Base-by-base conservation (phyloP, 1,284 basidiomycete species). In the Cryptococcus jaspeensis region DNA sequence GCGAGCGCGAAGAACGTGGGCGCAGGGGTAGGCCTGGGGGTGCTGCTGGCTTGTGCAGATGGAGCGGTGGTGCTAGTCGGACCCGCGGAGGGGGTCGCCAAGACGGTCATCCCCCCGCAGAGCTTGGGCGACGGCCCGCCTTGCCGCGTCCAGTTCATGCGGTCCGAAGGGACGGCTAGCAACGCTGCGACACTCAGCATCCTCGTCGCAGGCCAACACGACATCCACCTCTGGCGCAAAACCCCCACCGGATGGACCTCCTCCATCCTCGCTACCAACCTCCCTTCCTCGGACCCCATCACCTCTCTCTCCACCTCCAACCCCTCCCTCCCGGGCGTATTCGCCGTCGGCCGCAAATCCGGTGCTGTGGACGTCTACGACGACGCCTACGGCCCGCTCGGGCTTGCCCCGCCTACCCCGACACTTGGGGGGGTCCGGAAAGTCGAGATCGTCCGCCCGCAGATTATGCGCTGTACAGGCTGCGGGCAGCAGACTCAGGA, bases 301-400 rank as follows among this genome's bases (percentile, higher is more conserved):
- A 58, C 62, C 5, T 28, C 62, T 3, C 55, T 64, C 43, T 56
- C 50, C 9, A 39, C 18, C 15, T 40, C 48, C 4, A 38, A 52
- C 32, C 20, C 55, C 18, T 43, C 60, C 28, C 39, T 65, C 36
- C 40, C 54, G 4, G 59, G 64, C 6, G 35, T 69, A 25, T 37
- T 66, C n/a, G 70, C 61, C 6, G 23, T 75, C 7, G 74, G 71
- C 13, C 59, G 66, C 50, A 56, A 60, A 1, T 72, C 71, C 3
- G 74, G 74, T 0, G 48, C 55, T 11, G 58, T 74, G 32, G 69
- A 73, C 50, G 49, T 74, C 4, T 68, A 68, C 47, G 72, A 75
- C 50, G 50, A 57, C 9, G 41, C 49, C 5, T 64, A 67, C 6
- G 61, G 59, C 18, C 52, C 52, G 0, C 37, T 71, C 4, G 50